Evolutionary conservation across 2,329 filamentous ascomycete species (phyloP).

Genomic region (Paecilomyces niveus): DNA sequence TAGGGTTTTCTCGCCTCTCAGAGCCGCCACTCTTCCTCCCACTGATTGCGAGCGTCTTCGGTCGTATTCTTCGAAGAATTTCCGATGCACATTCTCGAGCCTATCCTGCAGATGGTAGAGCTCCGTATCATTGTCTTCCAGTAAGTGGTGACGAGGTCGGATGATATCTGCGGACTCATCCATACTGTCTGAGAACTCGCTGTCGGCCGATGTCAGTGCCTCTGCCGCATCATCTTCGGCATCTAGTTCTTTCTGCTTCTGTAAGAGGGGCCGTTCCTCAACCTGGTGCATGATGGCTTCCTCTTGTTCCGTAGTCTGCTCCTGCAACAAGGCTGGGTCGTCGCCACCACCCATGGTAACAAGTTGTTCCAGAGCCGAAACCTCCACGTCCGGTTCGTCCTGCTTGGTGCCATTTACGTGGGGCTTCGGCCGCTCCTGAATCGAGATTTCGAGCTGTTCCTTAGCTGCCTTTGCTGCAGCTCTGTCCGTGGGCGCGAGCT

Average conservation of each 20-base stretch:
- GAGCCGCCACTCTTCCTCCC: constrained; percentile 42
- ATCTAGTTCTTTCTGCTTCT: constrained; percentile 86
- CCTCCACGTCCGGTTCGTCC: constrained; percentile 25
- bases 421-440: constrained; percentile 8
- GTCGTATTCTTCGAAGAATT: constrained; percentile 82
- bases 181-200: constrained; percentile 36
- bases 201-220: constrained; percentile 38
- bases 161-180: constrained; percentile 32
- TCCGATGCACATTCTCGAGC: constrained; percentile 64
- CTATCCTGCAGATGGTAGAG: constrained; percentile 69
- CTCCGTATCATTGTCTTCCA: constrained; percentile 83
- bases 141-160: constrained; percentile 61
- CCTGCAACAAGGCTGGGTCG: constrained; percentile 59
- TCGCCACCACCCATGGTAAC: constrained; percentile 68
- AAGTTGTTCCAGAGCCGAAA: constrained; percentile 63
- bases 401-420: constrained; percentile 26
- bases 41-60: constrained; percentile 37
- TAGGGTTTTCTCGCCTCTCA: constrained; percentile 43
- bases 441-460: constrained; percentile 10
- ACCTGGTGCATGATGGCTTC: constrained; percentile 83
- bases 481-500: constrained; percentile 38
- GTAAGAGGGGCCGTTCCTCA: constrained; percentile 78
- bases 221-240: constrained; percentile 66
- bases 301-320: constrained; percentile 79
- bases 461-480: constrained; percentile 17